phyloP scores from a whole-genome alignment of 2,329 filamentous ascomycete species.

The Diaporthe sp. region DNA sequence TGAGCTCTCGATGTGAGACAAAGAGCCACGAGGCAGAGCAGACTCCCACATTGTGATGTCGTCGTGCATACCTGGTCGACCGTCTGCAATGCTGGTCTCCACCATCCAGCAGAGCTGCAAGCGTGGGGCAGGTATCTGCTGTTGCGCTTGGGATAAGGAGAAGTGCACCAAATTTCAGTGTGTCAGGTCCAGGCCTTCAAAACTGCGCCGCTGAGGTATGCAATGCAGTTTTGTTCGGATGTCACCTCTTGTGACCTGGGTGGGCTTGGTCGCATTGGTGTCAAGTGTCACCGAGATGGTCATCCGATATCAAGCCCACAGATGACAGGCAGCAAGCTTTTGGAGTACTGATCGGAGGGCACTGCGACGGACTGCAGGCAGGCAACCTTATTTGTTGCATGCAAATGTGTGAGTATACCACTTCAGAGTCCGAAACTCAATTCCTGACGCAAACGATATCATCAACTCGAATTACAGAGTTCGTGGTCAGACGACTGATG shows the following conservation, averaged over 20 bases:
- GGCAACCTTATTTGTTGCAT: constrained; percentile 46
- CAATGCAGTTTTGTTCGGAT: neutral
- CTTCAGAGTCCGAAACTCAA: constrained; percentile 16
- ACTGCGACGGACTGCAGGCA: neutral
- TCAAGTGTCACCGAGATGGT: neutral
- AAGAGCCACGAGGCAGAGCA: constrained; percentile 7
- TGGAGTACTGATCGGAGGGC: constrained; percentile 41
- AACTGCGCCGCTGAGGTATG: neutral
- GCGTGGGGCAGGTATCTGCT: neutral
- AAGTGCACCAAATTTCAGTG: neutral
- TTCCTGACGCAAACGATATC: neutral
- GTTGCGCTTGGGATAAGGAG: neutral
- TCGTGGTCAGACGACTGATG: constrained; percentile 16
- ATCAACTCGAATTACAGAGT: constrained; percentile 7
- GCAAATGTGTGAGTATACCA: constrained; percentile 12
- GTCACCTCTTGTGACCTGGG: neutral
- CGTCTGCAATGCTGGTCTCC: neutral
- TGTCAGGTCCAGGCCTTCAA: neutral
- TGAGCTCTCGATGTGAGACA: constrained; percentile 27
- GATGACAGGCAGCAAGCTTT: constrained; percentile 12
- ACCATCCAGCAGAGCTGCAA: constrained; percentile 5
- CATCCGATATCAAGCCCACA: constrained; percentile 21
- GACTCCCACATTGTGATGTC: constrained; percentile 25
- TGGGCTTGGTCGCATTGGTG: constrained; percentile 12
- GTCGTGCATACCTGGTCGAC: constrained; percentile 15